Conservation (phyloP, 441 rosid genomes). For the Arabidopsis lyrata region DNA sequence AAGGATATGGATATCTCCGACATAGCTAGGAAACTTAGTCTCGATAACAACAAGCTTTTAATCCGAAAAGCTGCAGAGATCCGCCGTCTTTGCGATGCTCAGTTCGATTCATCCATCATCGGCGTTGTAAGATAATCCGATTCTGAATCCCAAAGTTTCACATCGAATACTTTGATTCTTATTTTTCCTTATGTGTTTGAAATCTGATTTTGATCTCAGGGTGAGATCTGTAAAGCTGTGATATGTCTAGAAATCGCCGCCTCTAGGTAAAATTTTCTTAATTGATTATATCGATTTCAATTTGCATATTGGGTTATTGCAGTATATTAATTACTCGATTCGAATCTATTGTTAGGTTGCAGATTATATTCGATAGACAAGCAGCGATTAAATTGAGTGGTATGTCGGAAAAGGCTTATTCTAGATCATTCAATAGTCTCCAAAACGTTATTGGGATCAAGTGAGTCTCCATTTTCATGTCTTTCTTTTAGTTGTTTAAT, state of each 20-base stretch:
- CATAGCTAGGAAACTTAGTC: conserved; percentile 71
- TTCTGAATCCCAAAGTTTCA: neutral
- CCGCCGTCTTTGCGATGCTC: conserved; percentile 93
- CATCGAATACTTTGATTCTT: neutral
- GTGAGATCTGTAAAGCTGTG: conserved; percentile 89
- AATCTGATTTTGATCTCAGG: conserved; percentile 49
- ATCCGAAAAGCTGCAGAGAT: conserved; percentile 89
- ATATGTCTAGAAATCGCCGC: conserved; percentile 94
- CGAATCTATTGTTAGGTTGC: conserved; percentile 50
- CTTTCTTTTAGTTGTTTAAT: neutral
- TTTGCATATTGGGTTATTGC: neutral
- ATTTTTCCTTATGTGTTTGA: too few relatives aligned
- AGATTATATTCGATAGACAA: conserved; percentile 77
- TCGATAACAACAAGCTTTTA: conserved; percentile 63
- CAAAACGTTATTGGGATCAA: conserved; percentile 83
- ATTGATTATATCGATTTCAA: neutral
- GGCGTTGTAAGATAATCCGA: conserved; percentile 63
- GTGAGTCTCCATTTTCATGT: conserved; percentile 49
- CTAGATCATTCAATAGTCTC: conserved; percentile 75
- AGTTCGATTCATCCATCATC: conserved; percentile 87
- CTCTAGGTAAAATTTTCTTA: conserved; percentile 52
- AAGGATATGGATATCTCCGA: conserved; percentile 70
- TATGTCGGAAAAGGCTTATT: conserved; percentile 89
- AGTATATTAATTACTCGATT: neutral
- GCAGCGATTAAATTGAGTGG: conserved; percentile 80